Base-by-base conservation (phyloP, 2,329 filamentous ascomycete genomes). In the Chaetomiaceae sp. region DNA sequence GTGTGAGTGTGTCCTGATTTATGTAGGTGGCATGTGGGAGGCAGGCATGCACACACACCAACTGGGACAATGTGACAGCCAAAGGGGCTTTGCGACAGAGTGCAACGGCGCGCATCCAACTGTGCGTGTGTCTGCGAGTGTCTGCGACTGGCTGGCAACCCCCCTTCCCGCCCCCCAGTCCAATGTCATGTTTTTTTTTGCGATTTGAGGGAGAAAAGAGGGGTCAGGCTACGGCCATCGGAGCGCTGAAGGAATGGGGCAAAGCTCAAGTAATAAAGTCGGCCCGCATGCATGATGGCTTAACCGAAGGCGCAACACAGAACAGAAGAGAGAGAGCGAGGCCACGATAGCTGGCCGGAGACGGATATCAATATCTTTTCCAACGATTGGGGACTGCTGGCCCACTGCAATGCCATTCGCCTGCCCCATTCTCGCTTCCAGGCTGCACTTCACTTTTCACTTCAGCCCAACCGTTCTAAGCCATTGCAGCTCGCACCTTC, bases 391-490 rank as follows among this genome's bases (percentile, higher is more conserved):
- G 30, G 30, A 13, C 14, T 33, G 30, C 9, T 33, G 30, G 30
- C 30, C 7, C 7, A 12, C 30, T 42, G 20, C 14, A n/a, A 20
- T 21, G 39, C 39, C 19, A 44, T 35, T 23, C 7, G 30, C 5
- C 30, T 33, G 9, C 30, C 25, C 13, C 5, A 20, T 23, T 21
- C 27, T 39, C 44, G 44, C 39, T 44, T 48, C 19, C 37, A 19
- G 19, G 16, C n/a, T n/a, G n/a, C n/a, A n/a, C n/a, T n/a, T n/a
- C 17, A 5, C 19, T 5, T 2, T 4, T 19, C 37, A 23, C 19
- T 17, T 20, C 37, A 41, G 27, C 45, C 44, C 44, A 44, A 44
- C 44, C 40, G 17, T 38, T 43, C 17, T 34, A 40, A 44, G 25
- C 25, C 50, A 42, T 52, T 44, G 40, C 37, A 44, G 37, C 37